Conservation (phyloP, 2,329 filamentous ascomycete genomes). For the Fusarium concolor region DNA sequence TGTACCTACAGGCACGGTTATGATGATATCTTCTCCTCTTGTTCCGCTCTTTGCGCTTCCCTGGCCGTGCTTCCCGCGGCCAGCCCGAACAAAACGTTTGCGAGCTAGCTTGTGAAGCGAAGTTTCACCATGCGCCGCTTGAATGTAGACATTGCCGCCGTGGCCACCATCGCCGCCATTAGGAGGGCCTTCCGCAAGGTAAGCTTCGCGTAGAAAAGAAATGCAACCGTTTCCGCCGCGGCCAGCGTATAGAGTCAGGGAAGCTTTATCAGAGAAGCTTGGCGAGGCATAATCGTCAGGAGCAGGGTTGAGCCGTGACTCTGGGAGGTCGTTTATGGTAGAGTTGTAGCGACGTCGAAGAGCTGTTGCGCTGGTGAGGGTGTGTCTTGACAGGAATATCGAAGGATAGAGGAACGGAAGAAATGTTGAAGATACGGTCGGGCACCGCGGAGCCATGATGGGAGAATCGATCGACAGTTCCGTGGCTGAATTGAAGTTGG, state of each 20-base stretch:
- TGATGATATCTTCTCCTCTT: slow-evolving; percentile 85
- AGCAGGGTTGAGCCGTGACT: slow-evolving; percentile 78
- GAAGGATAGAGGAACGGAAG: slow-evolving; percentile 63
- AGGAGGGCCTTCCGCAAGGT: slow-evolving; percentile 85
- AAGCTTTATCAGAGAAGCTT: slow-evolving; percentile 88
- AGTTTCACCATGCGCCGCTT: slow-evolving; percentile 90
- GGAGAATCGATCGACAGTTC: slow-evolving; percentile 10
- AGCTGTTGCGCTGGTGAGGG: slow-evolving; percentile 14
- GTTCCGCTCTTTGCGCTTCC: slow-evolving; percentile 79
- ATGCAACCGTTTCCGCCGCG: slow-evolving; percentile 91
- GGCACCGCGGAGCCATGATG: slow-evolving; percentile 47
- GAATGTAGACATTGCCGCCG: slow-evolving; percentile 93
- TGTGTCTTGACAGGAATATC: slow-evolving; percentile 48
- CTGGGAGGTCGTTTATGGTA: slow-evolving; percentile 54
- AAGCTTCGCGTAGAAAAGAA: slow-evolving; percentile 93
- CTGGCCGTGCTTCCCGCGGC: slow-evolving; percentile 80
- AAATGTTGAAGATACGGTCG: slow-evolving; percentile 41
- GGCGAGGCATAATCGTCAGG: slow-evolving; percentile 87
- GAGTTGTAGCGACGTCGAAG: slow-evolving; percentile 44
- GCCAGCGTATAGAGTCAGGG: slow-evolving; percentile 81
- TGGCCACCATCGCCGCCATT: slow-evolving; percentile 95
- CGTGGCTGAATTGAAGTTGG: slow-evolving; percentile 2
- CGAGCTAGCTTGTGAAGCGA: slow-evolving; percentile 92
- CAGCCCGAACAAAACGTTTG: slow-evolving; percentile 78
- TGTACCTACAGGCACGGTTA: slow-evolving; percentile 93